These are phyloP conservation scores for Leptographium wingfieldii DNA, from an alignment of 2,329 filamentous ascomycete genomes.

Conservation along the genomic window DNA sequence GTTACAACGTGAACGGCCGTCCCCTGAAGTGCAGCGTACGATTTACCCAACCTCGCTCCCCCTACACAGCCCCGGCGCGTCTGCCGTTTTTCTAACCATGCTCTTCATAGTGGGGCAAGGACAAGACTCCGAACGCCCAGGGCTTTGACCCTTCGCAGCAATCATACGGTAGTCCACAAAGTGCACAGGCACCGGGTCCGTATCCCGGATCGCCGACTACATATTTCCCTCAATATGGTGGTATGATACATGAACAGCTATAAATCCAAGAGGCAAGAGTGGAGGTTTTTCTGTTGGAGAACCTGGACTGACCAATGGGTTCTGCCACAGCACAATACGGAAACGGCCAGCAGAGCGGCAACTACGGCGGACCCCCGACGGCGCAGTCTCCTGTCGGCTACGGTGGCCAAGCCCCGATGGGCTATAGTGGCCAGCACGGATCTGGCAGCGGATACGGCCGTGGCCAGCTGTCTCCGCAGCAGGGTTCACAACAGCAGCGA, in stretches of 20 bases:
- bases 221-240: constrained; percentile 91
- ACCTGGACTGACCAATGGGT: background rate
- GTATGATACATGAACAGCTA: constrained; percentile 45
- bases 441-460: constrained; percentile 44
- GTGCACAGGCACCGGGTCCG: constrained; percentile 50
- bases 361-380: constrained; percentile 46
- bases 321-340: constrained; percentile 2
- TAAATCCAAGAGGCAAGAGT: constrained; percentile 33
- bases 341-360: constrained; percentile 50
- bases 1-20: constrained; percentile 94
- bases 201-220: constrained; percentile 67
- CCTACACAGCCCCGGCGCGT: background rate
- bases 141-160: constrained; percentile 71
- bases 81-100: background rate
- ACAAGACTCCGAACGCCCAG: constrained; percentile 72
- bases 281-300: constrained; percentile 22
- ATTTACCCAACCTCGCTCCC: background rate
- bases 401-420: constrained; percentile 56
- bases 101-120: constrained; percentile 82
- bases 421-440: constrained; percentile 59
- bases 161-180: constrained; percentile 54
- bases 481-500: background rate
- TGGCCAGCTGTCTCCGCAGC: background rate
- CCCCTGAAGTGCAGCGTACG: constrained; percentile 97
- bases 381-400: constrained; percentile 50